Evolutionary conservation across 1,139 yeast species (phyloP), one percentile per base, ranked within the genome.

Genomic region (Zygoascus sp.): DNA sequence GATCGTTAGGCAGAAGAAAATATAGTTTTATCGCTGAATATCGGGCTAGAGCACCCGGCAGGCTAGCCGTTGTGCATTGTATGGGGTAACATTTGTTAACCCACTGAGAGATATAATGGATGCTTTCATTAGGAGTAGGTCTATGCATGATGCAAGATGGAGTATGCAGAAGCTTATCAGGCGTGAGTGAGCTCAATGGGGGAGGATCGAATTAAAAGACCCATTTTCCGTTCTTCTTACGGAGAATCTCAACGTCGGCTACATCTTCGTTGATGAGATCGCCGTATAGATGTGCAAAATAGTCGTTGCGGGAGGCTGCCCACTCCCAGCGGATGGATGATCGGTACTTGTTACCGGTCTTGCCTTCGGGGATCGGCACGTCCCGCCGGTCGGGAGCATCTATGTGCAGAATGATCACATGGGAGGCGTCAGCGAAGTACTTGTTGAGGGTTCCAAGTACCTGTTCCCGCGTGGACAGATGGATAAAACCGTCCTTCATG

Each of bases 241-340:
- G 47, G 37, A 60, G 49, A n/a, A 46, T 48, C 44, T 52, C 50
- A 23, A 51, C 47, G 19, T 53, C 50, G n/a, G 50, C 49, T 19
- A 61, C 50, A 45, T 61, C 63, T 25, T 55, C 56, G 39, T 60
- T 60, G 17, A 50, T 46, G 35, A 61, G 52, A 43, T 55, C 58
- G 2, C 65, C 65, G 48, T 60, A 61, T 13, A 61, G 49, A 48
- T 61, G 65, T 1, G 63, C 60, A 46, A 61, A 61, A 45, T 54
- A 52, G 22, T 50, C 50, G 23, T 53, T 41, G 21, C 63, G 53
- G 13, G 58, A 50, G 13, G 50, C 55, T 16, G 58, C 63, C 53
- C 55, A 56, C 32, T 61, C 65, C 65, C 65, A 61, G 37, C 53
- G 53, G 23, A 61, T 44, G 36, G 45, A 40, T 34, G 60, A 51